phyloP scores from a whole-genome alignment of 768 basidiomycete species.

The Suillus cothurnatus region DNA sequence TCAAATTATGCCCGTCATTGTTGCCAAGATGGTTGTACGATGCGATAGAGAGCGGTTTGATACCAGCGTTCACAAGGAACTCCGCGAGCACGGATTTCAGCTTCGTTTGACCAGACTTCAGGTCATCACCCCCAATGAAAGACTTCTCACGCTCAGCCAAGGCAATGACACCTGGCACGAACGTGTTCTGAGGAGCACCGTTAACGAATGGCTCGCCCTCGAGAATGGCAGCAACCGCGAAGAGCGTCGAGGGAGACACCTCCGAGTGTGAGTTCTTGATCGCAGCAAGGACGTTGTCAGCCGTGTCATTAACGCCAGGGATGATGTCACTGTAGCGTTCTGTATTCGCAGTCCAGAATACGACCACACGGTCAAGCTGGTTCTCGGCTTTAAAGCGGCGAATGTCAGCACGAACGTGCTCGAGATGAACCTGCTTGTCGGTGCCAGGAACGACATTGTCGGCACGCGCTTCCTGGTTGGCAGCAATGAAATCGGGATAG shows the following conservation, averaged over 20 bases:
- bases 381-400: conserved; percentile 87
- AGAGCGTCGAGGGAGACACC: conserved; percentile 95
- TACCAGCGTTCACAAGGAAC: conserved; percentile 98
- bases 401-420: conserved; percentile 91
- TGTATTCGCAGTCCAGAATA: conserved; percentile 99
- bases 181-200: conserved; percentile 98
- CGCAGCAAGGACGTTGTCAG: conserved; percentile 79
- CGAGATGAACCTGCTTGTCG: conserved; percentile 90
- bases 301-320: conserved; percentile 93
- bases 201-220: conserved; percentile 96
- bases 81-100: conserved; percentile 97
- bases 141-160: conserved; percentile 87
- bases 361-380: conserved; percentile 82
- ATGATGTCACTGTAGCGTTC: conserved; percentile 97
- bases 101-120: conserved; percentile 98
- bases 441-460: conserved; percentile 88
- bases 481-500: conserved; percentile 97
- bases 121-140: conserved; percentile 97
- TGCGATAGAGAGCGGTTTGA: conserved; percentile 96
- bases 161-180: conserved; percentile 92
- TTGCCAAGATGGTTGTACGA: conserved; percentile 99
- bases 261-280: conserved; percentile 88
- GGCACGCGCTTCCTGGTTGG: conserved; percentile 95
- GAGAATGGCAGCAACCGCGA: conserved; percentile 94
- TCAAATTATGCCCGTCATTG: conserved; percentile 94